Base-by-base conservation (phyloP, 1,284 basidiomycete species). In the Austroboletus rostrupii region DNA sequence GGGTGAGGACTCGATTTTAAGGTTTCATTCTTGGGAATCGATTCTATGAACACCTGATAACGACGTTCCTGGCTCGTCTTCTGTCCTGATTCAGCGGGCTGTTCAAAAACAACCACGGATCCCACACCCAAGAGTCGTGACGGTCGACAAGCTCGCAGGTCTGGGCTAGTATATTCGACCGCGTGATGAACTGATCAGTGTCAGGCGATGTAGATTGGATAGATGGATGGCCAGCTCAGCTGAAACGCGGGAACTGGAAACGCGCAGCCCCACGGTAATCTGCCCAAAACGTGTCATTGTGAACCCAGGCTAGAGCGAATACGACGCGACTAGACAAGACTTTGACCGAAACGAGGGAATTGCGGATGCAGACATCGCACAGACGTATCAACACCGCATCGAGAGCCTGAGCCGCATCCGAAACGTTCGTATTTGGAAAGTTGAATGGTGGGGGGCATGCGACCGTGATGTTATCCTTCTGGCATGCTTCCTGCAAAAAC, bases 391-490 rank as follows among this genome's bases (percentile, higher is more conserved):
- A 39, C n/a, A 45, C 41, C 40, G 44, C 48, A 40, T 33, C 32
- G 28, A 26, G 19, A 48, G 26, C 16, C n/a, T 7, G 23, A 26
- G 23, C 6, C 23, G 23, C 33, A 47, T 37, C 28, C 38, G 26
- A 20, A 44, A 49, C 35, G 57, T 19, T 37, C 42, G 31, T 52
- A 61, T 66, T 50, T 62, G 50, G 60, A 49, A 58, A 66, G 39
- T 64, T 64, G 49, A 49, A 45, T 6, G 37, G 37, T 23, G 42
- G 41, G 35, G 32, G 28, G 49, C 45, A 33, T 29, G 5, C 23
- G 11, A 36, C 19, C 43, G 38, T 41, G 53, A 50, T 43, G 44
- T 37, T 33, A 50, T 52, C 40, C 14, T 62, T 66, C 60, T 57
- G 45, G 47, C 59, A 48, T 49, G 49, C 52, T 45, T 35, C 19